These are phyloP conservation scores for Pseudomonodictys pantanalensis DNA, from an alignment of 495 filamentous ascomycete genomes.

Conservation along the genomic window DNA sequence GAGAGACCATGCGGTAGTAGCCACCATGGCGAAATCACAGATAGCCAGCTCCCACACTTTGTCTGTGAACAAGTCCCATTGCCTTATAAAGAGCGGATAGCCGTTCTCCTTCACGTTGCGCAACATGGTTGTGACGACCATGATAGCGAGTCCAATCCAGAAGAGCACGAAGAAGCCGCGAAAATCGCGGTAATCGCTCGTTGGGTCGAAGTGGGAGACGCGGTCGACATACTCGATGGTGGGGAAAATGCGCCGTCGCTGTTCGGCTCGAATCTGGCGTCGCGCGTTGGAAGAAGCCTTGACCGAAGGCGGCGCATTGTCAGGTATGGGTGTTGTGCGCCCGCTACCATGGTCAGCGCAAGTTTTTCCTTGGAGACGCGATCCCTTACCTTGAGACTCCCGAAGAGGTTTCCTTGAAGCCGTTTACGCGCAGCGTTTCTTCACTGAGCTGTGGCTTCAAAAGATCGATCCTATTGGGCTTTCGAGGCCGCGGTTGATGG, in stretches of 20 bases:
- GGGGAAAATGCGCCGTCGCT: constrained; percentile 85
- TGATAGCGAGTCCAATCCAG: constrained; percentile 94
- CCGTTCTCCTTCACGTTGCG: constrained; percentile 94
- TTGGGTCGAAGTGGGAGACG: constrained; percentile 93
- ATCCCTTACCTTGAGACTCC: constrained; percentile 26
- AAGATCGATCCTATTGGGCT: constrained; percentile 20
- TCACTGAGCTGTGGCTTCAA: constrained; percentile 23
- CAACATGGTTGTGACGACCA: constrained; percentile 88
- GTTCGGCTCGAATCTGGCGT: constrained; percentile 78
- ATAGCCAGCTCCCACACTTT: constrained; percentile 84
- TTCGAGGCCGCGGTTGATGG: constrained; percentile 28
- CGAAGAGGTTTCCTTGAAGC: constrained; percentile 11
- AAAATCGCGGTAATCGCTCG: constrained; percentile 89
- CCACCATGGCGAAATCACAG: constrained; percentile 81
- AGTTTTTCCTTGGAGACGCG: neutral
- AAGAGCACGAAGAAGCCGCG: constrained; percentile 96
- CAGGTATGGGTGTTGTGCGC: constrained; percentile 80
- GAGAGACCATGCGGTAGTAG: constrained; percentile 65
- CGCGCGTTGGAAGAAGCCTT: constrained; percentile 80
- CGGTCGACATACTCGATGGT: constrained; percentile 90
- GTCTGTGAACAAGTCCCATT: constrained; percentile 81
- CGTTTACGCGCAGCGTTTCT: constrained; percentile 12
- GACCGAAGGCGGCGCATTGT: constrained; percentile 86
- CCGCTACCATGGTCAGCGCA: constrained; percentile 55
- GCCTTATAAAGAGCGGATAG: constrained; percentile 73